Evolutionary conservation across 208 protist species (phyloP), one percentile per base, ranked within the genome.

Genomic region (Perkinsela sp.): DNA sequence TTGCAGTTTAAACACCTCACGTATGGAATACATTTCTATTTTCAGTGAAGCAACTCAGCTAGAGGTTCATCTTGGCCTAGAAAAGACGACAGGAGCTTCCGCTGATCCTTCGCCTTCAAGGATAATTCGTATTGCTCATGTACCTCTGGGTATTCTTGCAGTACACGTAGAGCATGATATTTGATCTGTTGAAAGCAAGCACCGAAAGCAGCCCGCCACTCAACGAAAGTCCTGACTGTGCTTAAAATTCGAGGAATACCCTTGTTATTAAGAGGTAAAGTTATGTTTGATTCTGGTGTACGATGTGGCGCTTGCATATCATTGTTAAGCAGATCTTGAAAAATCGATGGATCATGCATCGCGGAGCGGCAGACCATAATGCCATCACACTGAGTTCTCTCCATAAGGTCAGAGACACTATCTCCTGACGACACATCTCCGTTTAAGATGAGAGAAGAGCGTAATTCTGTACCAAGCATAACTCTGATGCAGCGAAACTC

Each of bases 361-460:
- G 85, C 87, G 22, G 80, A 85, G 28, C 87, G 72, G 2, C 82
- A 84, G 0, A 90, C 70, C 85, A 92, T 90, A 15, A 87, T 48
- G 28, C 67, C 65, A 16, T 70, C 68, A 31, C n/a, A 32, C 6
- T 32, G 68, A 2, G 68, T 29, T 72, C 73, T 2, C 31, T 31
- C 0, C 66, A 69, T 0, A 68, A 71, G 0, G 68, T 80, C 29
- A 48, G 0, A 0, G 31, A 30, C 30, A 32, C 29, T 0, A 65
- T 2, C 2, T 16, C 1, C 67, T 30, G 15, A 28, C 67, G 57
- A 73, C 29, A 73, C 29, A 66, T 73, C 69, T 2, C 68, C 69
- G 70, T 71, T 71, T 28, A 73, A 65, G 15, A 68, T 22, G 22
- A 73, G 28, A 29, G 70, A 31, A 15, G 66, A 13, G 13, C 48